Evolutionary conservation across 2,329 filamentous ascomycete species (phyloP).

Genomic region (Botrytis hyacinthi): DNA sequence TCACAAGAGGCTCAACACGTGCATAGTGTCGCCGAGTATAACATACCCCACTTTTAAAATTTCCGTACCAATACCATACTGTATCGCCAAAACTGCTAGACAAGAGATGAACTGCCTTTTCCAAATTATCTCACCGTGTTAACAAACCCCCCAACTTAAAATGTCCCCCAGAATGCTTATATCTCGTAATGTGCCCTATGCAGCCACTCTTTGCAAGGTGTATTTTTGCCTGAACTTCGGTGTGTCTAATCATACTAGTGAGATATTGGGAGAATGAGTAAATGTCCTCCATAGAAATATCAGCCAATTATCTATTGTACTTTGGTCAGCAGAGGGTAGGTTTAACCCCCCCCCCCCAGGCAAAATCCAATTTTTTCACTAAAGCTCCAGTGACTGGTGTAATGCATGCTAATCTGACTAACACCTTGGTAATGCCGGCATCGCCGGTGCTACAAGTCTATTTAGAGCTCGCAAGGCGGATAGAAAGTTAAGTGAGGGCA

Average conservation of each 20-base stretch:
- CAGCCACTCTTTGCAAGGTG: not conserved
- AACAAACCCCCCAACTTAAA: not conserved
- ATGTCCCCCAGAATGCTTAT: not conserved
- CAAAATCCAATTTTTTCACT: not conserved
- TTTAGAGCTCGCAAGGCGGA: not conserved
- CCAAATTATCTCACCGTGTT: not conserved
- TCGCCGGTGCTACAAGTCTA: not conserved
- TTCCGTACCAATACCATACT: not conserved
- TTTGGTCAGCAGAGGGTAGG: not conserved
- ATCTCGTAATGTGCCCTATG: not conserved
- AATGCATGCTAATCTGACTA: not conserved
- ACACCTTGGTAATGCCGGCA: not conserved
- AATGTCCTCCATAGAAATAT: not conserved
- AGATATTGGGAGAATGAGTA: not conserved
- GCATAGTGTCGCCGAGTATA: not conserved
- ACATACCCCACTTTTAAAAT: not conserved
- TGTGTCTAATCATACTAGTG: constrained; percentile 8
- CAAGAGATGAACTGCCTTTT: not conserved
- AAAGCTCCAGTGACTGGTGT: not conserved
- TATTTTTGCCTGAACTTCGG: not conserved
- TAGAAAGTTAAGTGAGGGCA: no score
- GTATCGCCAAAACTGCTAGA: not conserved
- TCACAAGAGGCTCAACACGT: constrained; percentile 5
- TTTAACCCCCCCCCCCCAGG: no score
- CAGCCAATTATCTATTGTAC: not conserved